phyloP scores from a whole-genome alignment of 2,329 filamentous ascomycete species.

The Clarireedia homoeocarpa region DNA sequence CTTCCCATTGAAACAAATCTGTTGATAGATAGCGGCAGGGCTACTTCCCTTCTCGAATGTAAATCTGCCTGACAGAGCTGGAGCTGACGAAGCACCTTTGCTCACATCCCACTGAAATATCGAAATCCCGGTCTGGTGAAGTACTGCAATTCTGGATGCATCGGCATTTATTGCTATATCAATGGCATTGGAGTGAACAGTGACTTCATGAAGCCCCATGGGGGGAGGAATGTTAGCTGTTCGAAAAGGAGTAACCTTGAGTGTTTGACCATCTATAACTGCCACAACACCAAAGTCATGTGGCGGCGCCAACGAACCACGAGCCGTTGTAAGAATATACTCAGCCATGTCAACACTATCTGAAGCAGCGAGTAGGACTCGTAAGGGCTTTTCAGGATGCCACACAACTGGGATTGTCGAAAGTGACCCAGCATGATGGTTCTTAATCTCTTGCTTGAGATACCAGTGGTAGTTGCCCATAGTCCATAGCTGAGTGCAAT shows the following conservation, averaged over 20 bases:
- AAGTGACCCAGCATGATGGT: conserved; percentile 32
- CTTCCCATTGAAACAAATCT: conserved; percentile 23
- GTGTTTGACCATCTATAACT: conserved; percentile 70
- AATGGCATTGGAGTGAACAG: conserved; percentile 52
- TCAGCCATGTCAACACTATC: conserved; percentile 52
- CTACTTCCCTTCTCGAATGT: conserved; percentile 31
- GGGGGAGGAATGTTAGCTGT: conserved; percentile 84
- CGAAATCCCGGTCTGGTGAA: conserved; percentile 59
- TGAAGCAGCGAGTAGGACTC: conserved; percentile 48
- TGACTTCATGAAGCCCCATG: conserved; percentile 76
- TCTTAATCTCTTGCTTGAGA: conserved; percentile 77
- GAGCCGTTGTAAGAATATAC: conserved; percentile 58
- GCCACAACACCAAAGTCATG: conserved; percentile 72
- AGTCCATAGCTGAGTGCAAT: conserved; percentile 87
- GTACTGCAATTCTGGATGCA: conserved; percentile 59
- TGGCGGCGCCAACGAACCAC: conserved; percentile 62
- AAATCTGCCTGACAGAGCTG: conserved; percentile 34
- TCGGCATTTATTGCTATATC: conserved; percentile 68
- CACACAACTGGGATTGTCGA: conserved; percentile 41
- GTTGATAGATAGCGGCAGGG: conserved; percentile 16
- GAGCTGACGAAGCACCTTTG: conserved; percentile 41
- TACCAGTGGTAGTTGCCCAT: conserved; percentile 99
- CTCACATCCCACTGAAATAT: conserved; percentile 63
- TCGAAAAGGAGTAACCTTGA: conserved; percentile 82
- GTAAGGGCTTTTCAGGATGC: conserved; percentile 80